Base-by-base conservation (phyloP, 441 rosid species). In the Jatropha podagrica region DNA sequence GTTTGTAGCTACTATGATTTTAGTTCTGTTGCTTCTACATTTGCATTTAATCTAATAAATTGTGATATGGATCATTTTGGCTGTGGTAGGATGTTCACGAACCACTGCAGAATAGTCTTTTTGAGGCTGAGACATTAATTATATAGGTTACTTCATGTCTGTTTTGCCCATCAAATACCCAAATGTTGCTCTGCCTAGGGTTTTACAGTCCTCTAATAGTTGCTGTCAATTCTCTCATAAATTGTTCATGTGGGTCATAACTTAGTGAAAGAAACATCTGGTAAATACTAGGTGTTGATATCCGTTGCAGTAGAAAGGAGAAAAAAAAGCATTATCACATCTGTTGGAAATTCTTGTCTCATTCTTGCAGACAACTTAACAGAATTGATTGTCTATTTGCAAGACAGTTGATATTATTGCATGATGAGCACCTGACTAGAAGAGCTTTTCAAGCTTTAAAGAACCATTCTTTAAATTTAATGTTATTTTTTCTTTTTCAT, bases 1-100 rank as follows among this genome's bases (percentile, higher is more conserved):
- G 98, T 96, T 72, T 70, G 58, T 55, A 55, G 60, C 60, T 81
- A 26, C 63, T 74, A 56, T 49, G 23, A 59, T 75, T 27, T 71
- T 72, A 54, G 54, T 80, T 78, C 27, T 44, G n/a, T 60, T 73
- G 20, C 73, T 55, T 76, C 1, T 52, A 54, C 37, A 54, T 75
- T 46, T 74, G 14, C 3, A 38, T 51, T 23, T 49, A 54, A 61
- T 48, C 27, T 49, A 52, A 37, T 73, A 26, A 46, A 63, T 65
- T 63, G 32, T 32, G n/a, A 54, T 54, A 13, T 42, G 42, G 37
- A 23, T 8, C 23, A 12, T 66, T 69, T 69, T 55, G 38, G 37
- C n/a, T 26, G 18, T 51, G n/a, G 58, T 60, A 41, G 37, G 49
- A 75, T 71, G 66, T 46, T 66, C 60, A 13, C 10, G 56, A 58